Evolutionary conservation across 768 basidiomycete genomes (phyloP), one percentile per base, ranked within the genome.

Genomic region (Russula earlei): DNA sequence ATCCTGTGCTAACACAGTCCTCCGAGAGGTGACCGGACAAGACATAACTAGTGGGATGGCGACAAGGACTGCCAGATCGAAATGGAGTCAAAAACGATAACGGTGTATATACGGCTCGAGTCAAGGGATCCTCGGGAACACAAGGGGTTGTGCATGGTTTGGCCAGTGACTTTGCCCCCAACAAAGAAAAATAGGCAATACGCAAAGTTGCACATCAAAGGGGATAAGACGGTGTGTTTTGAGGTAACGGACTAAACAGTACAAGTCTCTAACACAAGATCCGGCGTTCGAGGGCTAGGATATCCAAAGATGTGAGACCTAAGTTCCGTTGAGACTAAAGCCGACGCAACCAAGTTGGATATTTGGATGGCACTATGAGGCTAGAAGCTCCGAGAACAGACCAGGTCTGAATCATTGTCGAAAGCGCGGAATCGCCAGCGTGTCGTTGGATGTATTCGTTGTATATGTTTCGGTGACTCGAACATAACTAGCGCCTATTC

Each of bases 391-490:
- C 57, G 52, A 54, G 41, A 29, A 49, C 27, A 53, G 17, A 43
- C 14, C 19, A 43, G 52, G n/a, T n/a, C n/a, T 58, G 57, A 54
- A 58, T 58, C 57, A 54, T 44, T 17, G 47, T 58, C 41, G 20
- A 54, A 27, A 33, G 47, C 27, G 19, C 52, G 34, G 47, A 44
- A 37, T 42, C 27, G 36, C 47, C 36, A 25, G 52, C 37, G 22
- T 49, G 20, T 48, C 52, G 57, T 44, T 37, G 20, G 52, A 36
- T 58, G 57, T 58, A 58, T 34, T 58, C 51, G 45, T 48, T 44
- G 52, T 58, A 58, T 58, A 38, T 49, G 57, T 58, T 49, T 54
- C 27, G 5, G 40, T 58, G 57, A 58, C 57, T 58, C 57, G 57
- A 58, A 22, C 27, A 49, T 29, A 49, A n/a, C 15, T 24, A 42